phyloP scores from a whole-genome alignment of 2,329 filamentous ascomycete genomes.

The Elsinoe necatrix region DNA sequence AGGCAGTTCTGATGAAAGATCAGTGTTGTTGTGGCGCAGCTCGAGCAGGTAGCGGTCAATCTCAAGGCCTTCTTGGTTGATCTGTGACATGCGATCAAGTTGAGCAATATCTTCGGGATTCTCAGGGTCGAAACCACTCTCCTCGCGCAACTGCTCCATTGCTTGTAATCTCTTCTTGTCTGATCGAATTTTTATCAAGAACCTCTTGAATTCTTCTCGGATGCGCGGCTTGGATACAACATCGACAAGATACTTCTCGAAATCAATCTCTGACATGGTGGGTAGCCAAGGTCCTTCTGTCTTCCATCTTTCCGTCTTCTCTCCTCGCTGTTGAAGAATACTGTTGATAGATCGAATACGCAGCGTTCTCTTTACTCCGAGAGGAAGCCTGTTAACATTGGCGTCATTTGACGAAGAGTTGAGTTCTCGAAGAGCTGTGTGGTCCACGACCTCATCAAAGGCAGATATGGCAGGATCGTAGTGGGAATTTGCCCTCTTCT shows the following conservation, averaged over 20 bases:
- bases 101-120: slow-evolving; percentile 12
- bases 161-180: slow-evolving; percentile 19
- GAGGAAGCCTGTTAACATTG: slow-evolving; percentile 25
- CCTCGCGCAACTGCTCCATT: slow-evolving; percentile 13
- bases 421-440: slow-evolving; percentile 27
- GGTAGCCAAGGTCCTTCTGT: slow-evolving; percentile 52
- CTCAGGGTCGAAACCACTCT: slow-evolving; percentile 13
- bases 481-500: slow-evolving; percentile 17
- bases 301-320: slow-evolving; percentile 41
- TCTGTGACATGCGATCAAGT: slow-evolving; percentile 5
- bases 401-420: background rate
- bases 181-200: slow-evolving; percentile 20
- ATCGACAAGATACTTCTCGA: slow-evolving; percentile 43
- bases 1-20: slow-evolving; percentile 44
- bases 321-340: background rate
- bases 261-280: slow-evolving; percentile 48
- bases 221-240: slow-evolving; percentile 25
- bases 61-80: slow-evolving; percentile 10
- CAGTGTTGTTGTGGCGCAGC: slow-evolving; percentile 37
- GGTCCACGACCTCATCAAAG: slow-evolving; percentile 38
- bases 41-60: slow-evolving; percentile 25
- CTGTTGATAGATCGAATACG: slow-evolving; percentile 21
- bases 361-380: slow-evolving; percentile 18
- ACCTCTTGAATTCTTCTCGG: slow-evolving; percentile 29
- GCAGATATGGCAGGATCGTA: slow-evolving; percentile 24